These are phyloP conservation scores for Cladosporium sp. DNA, from an alignment of 2,329 filamentous ascomycete species.

Conservation along the genomic window DNA sequence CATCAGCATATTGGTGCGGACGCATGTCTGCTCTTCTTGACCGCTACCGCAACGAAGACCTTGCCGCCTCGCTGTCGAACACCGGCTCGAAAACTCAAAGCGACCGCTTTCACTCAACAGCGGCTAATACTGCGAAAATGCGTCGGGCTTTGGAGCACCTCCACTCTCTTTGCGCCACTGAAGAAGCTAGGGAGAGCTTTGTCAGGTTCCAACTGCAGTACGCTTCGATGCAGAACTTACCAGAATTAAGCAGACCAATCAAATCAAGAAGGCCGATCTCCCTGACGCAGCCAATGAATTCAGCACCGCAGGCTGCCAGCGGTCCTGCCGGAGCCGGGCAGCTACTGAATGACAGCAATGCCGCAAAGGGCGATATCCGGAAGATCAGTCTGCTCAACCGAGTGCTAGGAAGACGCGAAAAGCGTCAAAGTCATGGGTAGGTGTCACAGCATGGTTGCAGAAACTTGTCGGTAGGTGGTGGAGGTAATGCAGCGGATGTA, in stretches of 20 bases:
- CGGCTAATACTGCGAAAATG: conserved; percentile 25
- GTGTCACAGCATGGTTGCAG: background rate
- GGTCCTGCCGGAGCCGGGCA: background rate
- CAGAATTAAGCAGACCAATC: conserved; percentile 22
- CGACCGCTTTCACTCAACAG: conserved; percentile 28
- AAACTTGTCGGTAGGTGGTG: background rate
- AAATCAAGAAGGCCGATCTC: conserved; percentile 6
- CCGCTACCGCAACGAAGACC: conserved; percentile 46
- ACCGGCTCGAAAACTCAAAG: conserved; percentile 16
- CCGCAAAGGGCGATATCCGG: conserved; percentile 12
- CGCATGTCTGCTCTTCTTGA: conserved; percentile 57
- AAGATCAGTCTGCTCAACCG: conserved; percentile 33
- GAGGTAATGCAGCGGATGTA: conserved; percentile 6
- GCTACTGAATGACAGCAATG: background rate
- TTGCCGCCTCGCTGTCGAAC: conserved; percentile 21
- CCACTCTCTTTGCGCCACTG: conserved; percentile 24
- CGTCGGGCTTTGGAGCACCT: conserved; percentile 28
- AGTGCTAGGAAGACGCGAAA: conserved; percentile 29
- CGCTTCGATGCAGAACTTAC: conserved; percentile 17
- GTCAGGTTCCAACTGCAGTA: conserved; percentile 28
- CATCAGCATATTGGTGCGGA: conserved; percentile 58
- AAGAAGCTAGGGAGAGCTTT: conserved; percentile 27
- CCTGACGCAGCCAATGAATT: background rate
- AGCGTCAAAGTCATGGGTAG: conserved; percentile 12
- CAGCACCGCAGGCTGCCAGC: background rate